Percentiles rank a stretch among this genome's conserved stretches.
Conservation (phyloP, 1,284 basidiomycete genomes). For the Neotropicomus parvogracilis region DNA sequence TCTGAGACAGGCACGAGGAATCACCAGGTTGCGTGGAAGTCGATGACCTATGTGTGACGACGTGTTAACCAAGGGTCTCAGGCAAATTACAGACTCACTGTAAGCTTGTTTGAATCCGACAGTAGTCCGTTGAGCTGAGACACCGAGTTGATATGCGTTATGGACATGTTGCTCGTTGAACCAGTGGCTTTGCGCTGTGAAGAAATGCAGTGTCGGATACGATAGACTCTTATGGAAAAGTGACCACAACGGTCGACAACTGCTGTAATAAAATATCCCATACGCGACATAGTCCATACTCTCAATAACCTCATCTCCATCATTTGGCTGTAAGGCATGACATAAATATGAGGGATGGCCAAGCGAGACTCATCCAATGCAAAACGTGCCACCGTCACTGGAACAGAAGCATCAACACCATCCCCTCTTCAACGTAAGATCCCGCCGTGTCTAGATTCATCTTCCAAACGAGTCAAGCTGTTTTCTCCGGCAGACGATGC, state of each 20-base stretch:
- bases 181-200: no score
- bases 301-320: no score
- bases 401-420: conserved; percentile 2
- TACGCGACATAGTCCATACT: no score
- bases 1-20: conserved; percentile 13
- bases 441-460: conserved; percentile 2
- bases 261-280: no score
- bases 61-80: background rate
- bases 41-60: conserved; percentile 56
- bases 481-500: conserved; percentile 32
- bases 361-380: no score
- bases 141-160: conserved; percentile 58
- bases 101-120: conserved; percentile 59
- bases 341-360: background rate
- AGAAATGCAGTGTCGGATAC: no score
- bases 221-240: background rate
- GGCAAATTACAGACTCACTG: conserved; percentile 40
- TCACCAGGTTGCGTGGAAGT: conserved; percentile 78
- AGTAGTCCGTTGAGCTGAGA: conserved; percentile 61
- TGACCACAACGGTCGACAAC: background rate
- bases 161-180: conserved; percentile 45
- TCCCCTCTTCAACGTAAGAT: background rate
- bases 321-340: background rate
- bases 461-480: conserved; percentile 10
- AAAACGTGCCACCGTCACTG: no score